Evolutionary conservation across 257 asterid genomes (phyloP).

Genomic region (Echites panduratus): DNA sequence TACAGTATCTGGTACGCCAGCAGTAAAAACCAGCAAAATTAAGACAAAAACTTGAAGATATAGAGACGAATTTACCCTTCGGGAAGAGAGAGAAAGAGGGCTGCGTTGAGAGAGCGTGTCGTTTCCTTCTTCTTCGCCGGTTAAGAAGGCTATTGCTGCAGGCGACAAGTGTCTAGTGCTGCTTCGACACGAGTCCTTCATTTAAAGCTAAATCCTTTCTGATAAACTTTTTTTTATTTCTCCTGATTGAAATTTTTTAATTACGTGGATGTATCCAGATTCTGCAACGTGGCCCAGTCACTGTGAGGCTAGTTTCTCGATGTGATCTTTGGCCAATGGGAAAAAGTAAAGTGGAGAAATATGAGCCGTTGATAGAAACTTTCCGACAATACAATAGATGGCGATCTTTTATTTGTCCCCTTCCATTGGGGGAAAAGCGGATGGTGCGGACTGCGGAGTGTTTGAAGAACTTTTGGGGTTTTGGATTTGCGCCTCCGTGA

Average conservation of each 20-base stretch:
- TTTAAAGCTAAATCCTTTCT: conserved; percentile 23
- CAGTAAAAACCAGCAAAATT: conserved; percentile 3
- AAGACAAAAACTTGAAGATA: background rate
- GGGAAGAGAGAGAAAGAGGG: background rate
- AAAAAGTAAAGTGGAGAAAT: conserved; percentile 33
- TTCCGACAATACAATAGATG: conserved; percentile 33
- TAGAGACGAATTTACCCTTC: conserved; percentile 36
- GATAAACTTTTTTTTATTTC: background rate
- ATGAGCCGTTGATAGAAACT: conserved; percentile 20
- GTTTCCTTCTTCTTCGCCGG: conserved; percentile 68
- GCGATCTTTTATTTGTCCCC: conserved; percentile 23
- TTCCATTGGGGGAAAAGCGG: background rate
- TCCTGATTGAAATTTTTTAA: conserved; percentile 10
- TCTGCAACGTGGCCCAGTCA: conserved; percentile 54
- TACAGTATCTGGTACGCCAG: background rate
- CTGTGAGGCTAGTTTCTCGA: conserved; percentile 11
- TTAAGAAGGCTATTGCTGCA: conserved; percentile 38
- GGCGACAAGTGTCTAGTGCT: conserved; percentile 77
- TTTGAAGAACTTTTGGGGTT: background rate
- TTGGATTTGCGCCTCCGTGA: background rate
- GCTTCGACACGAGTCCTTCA: conserved; percentile 32
- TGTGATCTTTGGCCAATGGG: conserved; percentile 33
- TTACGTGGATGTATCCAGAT: conserved; percentile 14
- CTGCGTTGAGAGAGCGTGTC: conserved; percentile 52
- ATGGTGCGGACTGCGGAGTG: background rate